Evolutionary conservation across 225 moss, liverwort and hornwort species (phyloP), one percentile per base, ranked within the genome.

Genomic region (Polytrichum formosum): DNA sequence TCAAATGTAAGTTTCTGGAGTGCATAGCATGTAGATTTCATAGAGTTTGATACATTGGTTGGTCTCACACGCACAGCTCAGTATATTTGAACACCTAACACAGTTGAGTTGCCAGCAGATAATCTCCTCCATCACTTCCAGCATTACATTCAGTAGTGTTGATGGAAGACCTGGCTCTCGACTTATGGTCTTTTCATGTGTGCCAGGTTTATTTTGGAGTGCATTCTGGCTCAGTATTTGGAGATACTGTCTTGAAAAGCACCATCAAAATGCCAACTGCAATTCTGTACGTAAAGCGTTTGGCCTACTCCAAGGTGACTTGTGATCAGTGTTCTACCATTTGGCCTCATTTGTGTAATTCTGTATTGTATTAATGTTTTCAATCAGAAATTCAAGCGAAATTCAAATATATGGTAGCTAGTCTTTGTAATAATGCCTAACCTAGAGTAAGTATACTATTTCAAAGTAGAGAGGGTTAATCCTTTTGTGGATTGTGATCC

Each of bases 191-290:
- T 73, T 82, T 72, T 76, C 46, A 53, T 76, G 72, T 74, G 78
- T 81, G 79, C 76, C 74, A 82, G 78, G 76, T 81, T 63, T 76
- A 73, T 73, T 76, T 58, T 76, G 60, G 68, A 84, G 76, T 76
- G 58, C 72, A 59, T 67, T 73, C 68, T 69, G 71, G 78, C 72
- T 72, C 79, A 74, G 35, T 76, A 66, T 68, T 78, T 78, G 70
- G 64, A 66, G 71, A 61, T 69, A 8, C 53, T 65, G 56, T 55
- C 70, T 73, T 68, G 60, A 71, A 73, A 74, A 63, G 66, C 80
- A 75, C 58, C 77, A 46, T 70, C 77, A 73, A 78, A 73, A 75
- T 71, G 66, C 74, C 73, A 78, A 30, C 33, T 67, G 6, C 67
- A 9, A 59, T 66, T 56, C 73, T 80, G 69, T 54, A 58, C n/a